These are phyloP conservation scores for Agaricus bisporus DNA, from an alignment of 768 basidiomycete genomes.

Conservation along the genomic window DNA sequence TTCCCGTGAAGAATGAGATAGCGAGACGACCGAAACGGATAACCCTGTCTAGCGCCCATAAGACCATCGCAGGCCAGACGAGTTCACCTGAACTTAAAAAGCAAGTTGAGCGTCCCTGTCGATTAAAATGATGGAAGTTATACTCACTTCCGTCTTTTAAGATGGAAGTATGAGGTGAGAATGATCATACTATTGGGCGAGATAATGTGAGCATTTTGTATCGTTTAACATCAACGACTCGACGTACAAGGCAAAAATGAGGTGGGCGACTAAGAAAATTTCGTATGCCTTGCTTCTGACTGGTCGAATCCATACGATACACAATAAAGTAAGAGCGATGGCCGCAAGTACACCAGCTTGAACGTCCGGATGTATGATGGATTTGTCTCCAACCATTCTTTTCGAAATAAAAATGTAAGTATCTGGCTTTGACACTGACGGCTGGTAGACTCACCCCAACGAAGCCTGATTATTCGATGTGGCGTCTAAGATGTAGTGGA, in stretches of 20 bases:
- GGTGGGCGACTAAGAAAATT: slow-evolving; percentile 44
- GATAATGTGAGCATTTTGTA: slow-evolving; percentile 1
- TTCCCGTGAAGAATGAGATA: slow-evolving; percentile 33
- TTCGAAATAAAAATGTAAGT: background rate
- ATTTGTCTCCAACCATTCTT: slow-evolving; percentile 16
- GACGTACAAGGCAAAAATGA: slow-evolving; percentile 31
- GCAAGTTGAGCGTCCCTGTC: background rate
- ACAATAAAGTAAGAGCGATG: slow-evolving; percentile 30
- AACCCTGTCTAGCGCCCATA: slow-evolving; percentile 52
- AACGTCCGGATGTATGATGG: slow-evolving; percentile 21
- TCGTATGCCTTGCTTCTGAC: slow-evolving; percentile 44
- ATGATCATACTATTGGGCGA: slow-evolving; percentile 26
- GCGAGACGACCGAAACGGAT: slow-evolving; percentile 41
- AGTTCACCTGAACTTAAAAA: slow-evolving; percentile 23
- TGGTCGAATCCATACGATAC: slow-evolving; percentile 41
- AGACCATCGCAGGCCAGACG: slow-evolving; percentile 43
- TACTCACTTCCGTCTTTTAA: slow-evolving; percentile 23
- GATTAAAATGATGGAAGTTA: too few species aligned
- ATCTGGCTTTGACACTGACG: background rate
- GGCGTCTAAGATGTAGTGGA: background rate
- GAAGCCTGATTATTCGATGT: slow-evolving; percentile 11
- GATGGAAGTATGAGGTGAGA: slow-evolving; percentile 36
- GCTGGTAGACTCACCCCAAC: background rate
- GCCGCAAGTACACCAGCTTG: slow-evolving; percentile 31
- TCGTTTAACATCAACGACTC: background rate